A percentile compares a stretch with the other conserved stretches of the same genome.
Conservation (phyloP, 2,329 filamentous ascomycete genomes). For the Penicillium rolfsii region DNA sequence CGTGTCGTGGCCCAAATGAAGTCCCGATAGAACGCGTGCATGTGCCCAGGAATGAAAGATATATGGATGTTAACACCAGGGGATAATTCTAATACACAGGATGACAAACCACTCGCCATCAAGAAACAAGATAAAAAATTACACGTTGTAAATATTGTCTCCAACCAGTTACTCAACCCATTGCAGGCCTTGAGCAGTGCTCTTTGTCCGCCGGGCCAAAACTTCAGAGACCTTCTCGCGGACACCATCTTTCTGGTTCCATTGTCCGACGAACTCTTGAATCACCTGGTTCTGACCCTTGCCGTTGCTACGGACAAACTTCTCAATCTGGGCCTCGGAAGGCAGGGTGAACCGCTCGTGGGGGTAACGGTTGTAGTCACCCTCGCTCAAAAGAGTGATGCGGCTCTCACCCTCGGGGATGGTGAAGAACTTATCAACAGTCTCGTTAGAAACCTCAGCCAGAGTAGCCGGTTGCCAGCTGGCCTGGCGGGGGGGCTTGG, state of each 20-base stretch:
- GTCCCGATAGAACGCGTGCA: not conserved
- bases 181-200: conserved; percentile 46
- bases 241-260: conserved; percentile 69
- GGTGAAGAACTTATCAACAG: conserved; percentile 72
- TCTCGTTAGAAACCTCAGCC: conserved; percentile 62
- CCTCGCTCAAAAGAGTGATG: conserved; percentile 64
- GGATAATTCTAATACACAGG: conserved; percentile 29
- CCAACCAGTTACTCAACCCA: conserved; percentile 29
- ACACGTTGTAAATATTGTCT: conserved; percentile 21
- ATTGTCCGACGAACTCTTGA: conserved; percentile 62
- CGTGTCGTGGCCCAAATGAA: not conserved
- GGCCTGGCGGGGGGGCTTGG: conserved; percentile 67
- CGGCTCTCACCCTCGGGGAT: conserved; percentile 49
- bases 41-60: conserved; percentile 3
- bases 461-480: conserved; percentile 77
- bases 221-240: conserved; percentile 70
- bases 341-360: conserved; percentile 71
- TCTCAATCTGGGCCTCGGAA: conserved; percentile 61
- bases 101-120: conserved; percentile 12
- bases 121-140: conserved; percentile 23
- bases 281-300: conserved; percentile 63
- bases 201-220: conserved; percentile 62
- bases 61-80: conserved; percentile 17
- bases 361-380: conserved; percentile 74
- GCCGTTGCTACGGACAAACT: conserved; percentile 47